phyloP scores from a whole-genome alignment of 202 grass and related monocot species.

The Musa balbisiana region DNA sequence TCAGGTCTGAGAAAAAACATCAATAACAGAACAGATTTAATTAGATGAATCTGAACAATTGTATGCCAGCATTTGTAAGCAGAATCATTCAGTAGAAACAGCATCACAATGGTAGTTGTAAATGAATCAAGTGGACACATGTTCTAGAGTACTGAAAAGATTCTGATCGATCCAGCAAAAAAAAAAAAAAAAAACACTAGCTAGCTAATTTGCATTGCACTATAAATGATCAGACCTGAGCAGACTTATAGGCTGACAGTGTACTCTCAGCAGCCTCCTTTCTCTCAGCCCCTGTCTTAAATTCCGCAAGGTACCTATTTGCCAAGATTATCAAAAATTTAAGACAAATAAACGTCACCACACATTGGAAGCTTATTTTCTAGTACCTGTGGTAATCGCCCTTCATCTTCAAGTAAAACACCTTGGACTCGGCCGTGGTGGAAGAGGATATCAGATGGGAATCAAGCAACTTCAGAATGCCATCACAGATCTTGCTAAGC shows the following conservation, averaged over 20 bases:
- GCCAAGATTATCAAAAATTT: background rate
- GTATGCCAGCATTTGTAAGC: background rate
- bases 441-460: background rate
- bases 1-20: too few species aligned
- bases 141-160: too few species aligned
- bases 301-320: background rate
- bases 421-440: conserved; percentile 4
- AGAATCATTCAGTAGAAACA: background rate
- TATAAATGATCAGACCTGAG: conserved; percentile 6
- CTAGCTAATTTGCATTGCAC: too few species aligned
- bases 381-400: conserved; percentile 1
- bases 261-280: conserved; percentile 3
- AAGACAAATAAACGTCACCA: background rate
- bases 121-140: background rate
- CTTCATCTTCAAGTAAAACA: conserved; percentile 8
- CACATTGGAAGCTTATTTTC: background rate
- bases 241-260: conserved; percentile 2
- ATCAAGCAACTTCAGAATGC: background rate
- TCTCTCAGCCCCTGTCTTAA: background rate
- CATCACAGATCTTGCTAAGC: conserved; percentile 5
- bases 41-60: too few species aligned
- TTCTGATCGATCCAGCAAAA: too few species aligned
- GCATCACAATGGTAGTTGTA: background rate
- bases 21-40: too few species aligned
- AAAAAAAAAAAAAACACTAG: too few species aligned